Percentiles rank a stretch among this genome's conserved stretches.
phyloP scores from a whole-genome alignment of 306 rosid genomes.

The Dalbergia cultrata region DNA sequence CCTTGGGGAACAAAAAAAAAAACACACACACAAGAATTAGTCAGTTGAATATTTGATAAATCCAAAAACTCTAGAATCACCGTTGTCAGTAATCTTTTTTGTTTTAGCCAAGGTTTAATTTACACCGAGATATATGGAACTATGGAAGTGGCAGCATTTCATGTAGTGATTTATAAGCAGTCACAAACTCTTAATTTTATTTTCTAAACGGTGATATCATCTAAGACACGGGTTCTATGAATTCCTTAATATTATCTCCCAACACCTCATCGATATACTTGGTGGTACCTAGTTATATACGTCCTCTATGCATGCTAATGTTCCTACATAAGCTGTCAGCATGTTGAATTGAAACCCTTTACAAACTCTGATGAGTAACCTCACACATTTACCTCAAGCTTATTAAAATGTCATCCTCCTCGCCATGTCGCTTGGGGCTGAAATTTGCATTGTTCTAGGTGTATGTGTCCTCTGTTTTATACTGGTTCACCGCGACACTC shows the following conservation, averaged over 20 bases:
- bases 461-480: slow-evolving; percentile 33
- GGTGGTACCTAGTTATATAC: background rate
- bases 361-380: slow-evolving; percentile 3
- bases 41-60: too few species aligned
- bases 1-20: too few species aligned
- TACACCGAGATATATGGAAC: too few species aligned
- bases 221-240: background rate
- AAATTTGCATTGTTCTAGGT: background rate
- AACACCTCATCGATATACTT: background rate
- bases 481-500: slow-evolving; percentile 34
- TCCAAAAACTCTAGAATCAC: background rate
- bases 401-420: slow-evolving; percentile 13
- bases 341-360: slow-evolving; percentile 27
- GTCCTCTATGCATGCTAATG: background rate
- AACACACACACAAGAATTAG: too few species aligned
- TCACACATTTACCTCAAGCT: background rate
- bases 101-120: background rate
- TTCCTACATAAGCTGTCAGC: background rate
- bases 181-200: background rate
- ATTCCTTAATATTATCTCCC: slow-evolving; percentile 42
- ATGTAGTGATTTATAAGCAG: background rate
- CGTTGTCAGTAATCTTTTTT: background rate
- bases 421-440: background rate
- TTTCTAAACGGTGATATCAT: slow-evolving; percentile 4
- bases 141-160: background rate